A percentile compares a stretch with the other conserved stretches of the same genome.
These are phyloP conservation scores for Trichoderma aggressivum DNA, from an alignment of 2,329 filamentous ascomycete species.

Conservation along the genomic window DNA sequence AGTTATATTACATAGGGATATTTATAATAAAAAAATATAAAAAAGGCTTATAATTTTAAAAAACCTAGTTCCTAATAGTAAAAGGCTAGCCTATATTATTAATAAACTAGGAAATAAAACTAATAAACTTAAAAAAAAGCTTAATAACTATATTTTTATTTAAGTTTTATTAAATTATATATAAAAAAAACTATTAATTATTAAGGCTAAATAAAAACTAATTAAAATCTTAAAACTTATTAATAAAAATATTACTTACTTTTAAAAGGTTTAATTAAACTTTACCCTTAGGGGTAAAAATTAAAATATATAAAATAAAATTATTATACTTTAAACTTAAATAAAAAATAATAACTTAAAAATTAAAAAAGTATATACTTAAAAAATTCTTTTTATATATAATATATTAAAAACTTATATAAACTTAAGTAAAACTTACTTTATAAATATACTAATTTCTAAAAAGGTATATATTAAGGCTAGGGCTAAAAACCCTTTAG, in stretches of 20 bases:
- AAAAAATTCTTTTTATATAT: not conserved
- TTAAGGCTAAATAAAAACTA: not conserved
- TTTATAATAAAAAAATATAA: not conserved
- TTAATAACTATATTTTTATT: not conserved
- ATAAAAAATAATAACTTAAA: not conserved
- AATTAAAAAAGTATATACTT: not conserved
- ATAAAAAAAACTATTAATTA: not conserved
- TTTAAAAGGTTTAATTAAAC: not conserved
- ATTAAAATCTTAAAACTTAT: not conserved
- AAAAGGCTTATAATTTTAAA: not conserved
- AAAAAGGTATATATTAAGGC: not conserved
- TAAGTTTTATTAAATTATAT: not conserved
- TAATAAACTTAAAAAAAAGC: not conserved
- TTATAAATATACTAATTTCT: not conserved
- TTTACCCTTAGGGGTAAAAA: not conserved
- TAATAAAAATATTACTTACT: not conserved
- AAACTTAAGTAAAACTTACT: not conserved
- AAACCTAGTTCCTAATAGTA: not conserved
- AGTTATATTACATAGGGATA: not conserved
- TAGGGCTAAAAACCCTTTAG: not conserved
- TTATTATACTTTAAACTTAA: not conserved
- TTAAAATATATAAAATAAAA: not conserved
- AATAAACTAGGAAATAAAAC: not conserved
- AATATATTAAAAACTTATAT: not conserved
- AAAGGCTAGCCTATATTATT: not conserved